A percentile compares a stretch with the other conserved stretches of the same genome.
These are phyloP conservation scores for Cytospora chrysosperma DNA, from an alignment of 2,329 filamentous ascomycete genomes.

Conservation along the genomic window DNA sequence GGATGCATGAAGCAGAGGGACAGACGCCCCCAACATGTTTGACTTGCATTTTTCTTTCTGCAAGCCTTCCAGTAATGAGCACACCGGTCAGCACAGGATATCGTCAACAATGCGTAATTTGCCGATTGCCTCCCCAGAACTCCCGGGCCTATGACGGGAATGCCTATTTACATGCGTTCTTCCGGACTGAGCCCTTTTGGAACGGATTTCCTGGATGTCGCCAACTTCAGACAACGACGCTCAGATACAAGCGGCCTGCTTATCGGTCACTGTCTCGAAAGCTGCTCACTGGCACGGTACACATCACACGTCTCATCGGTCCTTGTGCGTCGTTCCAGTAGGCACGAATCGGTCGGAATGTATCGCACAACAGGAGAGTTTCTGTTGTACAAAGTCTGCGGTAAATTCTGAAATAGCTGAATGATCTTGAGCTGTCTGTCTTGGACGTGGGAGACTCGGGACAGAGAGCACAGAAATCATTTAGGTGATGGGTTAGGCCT, in stretches of 20 bases:
- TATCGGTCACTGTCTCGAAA: not conserved
- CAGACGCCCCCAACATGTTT: conserved; percentile 1
- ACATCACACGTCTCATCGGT: not conserved
- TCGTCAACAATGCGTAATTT: not conserved
- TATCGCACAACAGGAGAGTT: not conserved
- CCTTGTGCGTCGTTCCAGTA: not conserved
- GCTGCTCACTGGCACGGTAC: not conserved
- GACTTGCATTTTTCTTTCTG: not conserved
- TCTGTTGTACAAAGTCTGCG: not conserved
- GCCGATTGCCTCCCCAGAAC: not conserved
- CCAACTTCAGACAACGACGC: not conserved
- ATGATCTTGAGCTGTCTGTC: not conserved
- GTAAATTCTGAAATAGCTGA: not conserved
- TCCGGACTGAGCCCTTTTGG: not conserved
- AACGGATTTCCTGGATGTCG: not conserved
- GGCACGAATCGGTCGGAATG: not conserved
- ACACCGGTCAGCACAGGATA: not conserved
- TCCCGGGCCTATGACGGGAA: not conserved
- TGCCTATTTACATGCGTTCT: too few species aligned
- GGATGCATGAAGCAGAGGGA: not conserved
- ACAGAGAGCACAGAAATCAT: too few species aligned
- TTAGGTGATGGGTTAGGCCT: too few species aligned
- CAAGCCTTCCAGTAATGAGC: not conserved
- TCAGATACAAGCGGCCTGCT: not conserved
- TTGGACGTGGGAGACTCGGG: too few species aligned